Conservation (phyloP, 2,329 filamentous ascomycete genomes). For the Waltergamsia citrina region DNA sequence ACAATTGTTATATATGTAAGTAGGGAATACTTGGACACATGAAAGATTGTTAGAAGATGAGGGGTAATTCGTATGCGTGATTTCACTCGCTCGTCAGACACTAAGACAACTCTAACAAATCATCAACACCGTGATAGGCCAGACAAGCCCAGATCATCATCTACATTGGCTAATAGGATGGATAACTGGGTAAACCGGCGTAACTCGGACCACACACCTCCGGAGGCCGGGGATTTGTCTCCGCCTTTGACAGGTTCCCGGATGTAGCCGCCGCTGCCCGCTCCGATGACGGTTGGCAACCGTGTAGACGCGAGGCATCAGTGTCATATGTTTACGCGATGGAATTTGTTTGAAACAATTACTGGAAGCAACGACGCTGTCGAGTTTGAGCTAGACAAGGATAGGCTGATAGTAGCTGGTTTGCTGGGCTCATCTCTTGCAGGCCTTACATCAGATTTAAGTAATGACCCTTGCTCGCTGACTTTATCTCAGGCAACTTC, state of each 20-base stretch:
- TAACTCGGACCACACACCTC: not conserved
- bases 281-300: conserved; percentile 3
- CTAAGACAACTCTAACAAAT: not conserved
- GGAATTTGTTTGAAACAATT: not conserved
- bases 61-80: not conserved
- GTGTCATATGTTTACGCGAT: not conserved
- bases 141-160: not conserved
- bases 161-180: not conserved
- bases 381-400: no score
- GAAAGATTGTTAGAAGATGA: no score
- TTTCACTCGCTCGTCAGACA: not conserved
- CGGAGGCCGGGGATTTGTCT: not conserved
- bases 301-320: not conserved
- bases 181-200: no score
- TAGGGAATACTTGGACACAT: no score
- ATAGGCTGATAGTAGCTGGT: no score
- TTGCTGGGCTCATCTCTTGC: no score
- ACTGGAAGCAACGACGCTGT: no score
- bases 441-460: no score
- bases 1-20: no score
- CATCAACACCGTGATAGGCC: not conserved
- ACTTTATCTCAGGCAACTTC: no score
- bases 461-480: no score
- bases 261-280: conserved; percentile 5
- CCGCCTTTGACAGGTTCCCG: not conserved